These are phyloP conservation scores for Candida xyloterini DNA, from an alignment of 805 yeast species.

Conservation along the genomic window DNA sequence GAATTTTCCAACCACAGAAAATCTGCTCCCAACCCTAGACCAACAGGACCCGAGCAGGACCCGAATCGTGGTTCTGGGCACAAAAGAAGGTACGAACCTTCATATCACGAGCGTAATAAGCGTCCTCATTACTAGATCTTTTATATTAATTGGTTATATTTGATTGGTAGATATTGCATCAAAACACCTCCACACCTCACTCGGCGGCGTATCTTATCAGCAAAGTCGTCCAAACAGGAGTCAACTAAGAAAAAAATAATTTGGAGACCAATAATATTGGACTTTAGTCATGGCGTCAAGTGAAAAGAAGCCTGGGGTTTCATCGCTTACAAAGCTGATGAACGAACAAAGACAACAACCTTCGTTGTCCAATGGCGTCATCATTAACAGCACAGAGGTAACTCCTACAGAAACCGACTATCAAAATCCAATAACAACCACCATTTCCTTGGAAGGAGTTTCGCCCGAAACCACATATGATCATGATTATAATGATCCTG, in stretches of 20 bases:
- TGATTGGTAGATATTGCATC: slow-evolving; percentile 8
- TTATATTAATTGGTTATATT: background rate
- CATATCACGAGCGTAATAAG: slow-evolving; percentile 11
- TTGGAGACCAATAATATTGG: background rate
- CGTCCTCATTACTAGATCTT: slow-evolving; percentile 14
- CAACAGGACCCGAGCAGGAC: slow-evolving; percentile 3
- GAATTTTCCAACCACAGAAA: slow-evolving; percentile 10
- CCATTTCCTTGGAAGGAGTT: slow-evolving; percentile 34
- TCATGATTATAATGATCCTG: slow-evolving; percentile 5
- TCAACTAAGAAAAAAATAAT: slow-evolving; percentile 2
- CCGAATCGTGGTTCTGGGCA: slow-evolving; percentile 6
- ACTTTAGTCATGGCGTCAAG: slow-evolving; percentile 9
- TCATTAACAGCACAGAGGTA: slow-evolving; percentile 16
- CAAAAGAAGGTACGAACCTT: slow-evolving; percentile 15
- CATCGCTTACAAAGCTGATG: slow-evolving; percentile 35
- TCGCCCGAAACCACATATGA: slow-evolving; percentile 29
- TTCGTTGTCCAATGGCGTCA: slow-evolving; percentile 18
- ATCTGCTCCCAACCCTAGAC: slow-evolving; percentile 4
- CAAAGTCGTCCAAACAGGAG: slow-evolving; percentile 9
- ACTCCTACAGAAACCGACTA: slow-evolving; percentile 20
- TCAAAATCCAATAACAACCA: slow-evolving; percentile 32
- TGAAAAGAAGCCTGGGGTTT: slow-evolving; percentile 25
- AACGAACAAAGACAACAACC: slow-evolving; percentile 27
- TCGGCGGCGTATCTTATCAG: slow-evolving; percentile 15
- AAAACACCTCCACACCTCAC: slow-evolving; percentile 2